Evolutionary conservation across 2,329 filamentous ascomycete species (phyloP), one percentile per base, ranked within the genome.

Genomic region (Alternaria triticina): DNA sequence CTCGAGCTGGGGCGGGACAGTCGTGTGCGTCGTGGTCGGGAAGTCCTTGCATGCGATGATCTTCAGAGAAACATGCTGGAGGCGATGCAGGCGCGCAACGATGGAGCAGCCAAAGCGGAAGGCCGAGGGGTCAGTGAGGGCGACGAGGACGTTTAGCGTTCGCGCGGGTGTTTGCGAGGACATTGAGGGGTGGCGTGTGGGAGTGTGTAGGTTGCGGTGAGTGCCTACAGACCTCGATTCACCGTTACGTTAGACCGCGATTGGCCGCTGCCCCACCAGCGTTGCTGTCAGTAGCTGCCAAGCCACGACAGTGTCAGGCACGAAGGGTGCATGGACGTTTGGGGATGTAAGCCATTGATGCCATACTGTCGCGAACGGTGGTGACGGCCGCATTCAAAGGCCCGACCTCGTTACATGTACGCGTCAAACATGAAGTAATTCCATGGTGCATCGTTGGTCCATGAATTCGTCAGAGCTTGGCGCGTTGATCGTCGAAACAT

Each of bases 71-170:
- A 90, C 85, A 74, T 91, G 88, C 77, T 91, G 88, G 73, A 90
- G 85, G 55, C 90, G 90, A 58, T 89, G 90, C 5, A 92, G 84
- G 63, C 89, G 87, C 52, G 91, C 85, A 64, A 90, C 88, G 56
- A 92, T 85, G 17, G 88, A 83, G 74, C 90, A 86, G 56, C 89
- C 89, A 80, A 87, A 90, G 47, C 89, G 87, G 28, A 89, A 86
- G 72, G 91, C 89, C 59, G 86, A 85, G 50, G 86, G 84, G 62
- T 90, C 89, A 70, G 90, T 90, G 61, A 90, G 86, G 61, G 88
- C 88, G 36, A 92, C 84, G 33, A 92, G 86, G 59, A 92, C 85
- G 65, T 79, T 78, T 50, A 79, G 74, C 51, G 72, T 70, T 67
- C 72, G 76, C 50, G 63, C 64, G 58, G 65, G 57, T 43, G 49